phyloP scores from a whole-genome alignment of 2,329 filamentous ascomycete species.

The Monosporascus sp. region DNA sequence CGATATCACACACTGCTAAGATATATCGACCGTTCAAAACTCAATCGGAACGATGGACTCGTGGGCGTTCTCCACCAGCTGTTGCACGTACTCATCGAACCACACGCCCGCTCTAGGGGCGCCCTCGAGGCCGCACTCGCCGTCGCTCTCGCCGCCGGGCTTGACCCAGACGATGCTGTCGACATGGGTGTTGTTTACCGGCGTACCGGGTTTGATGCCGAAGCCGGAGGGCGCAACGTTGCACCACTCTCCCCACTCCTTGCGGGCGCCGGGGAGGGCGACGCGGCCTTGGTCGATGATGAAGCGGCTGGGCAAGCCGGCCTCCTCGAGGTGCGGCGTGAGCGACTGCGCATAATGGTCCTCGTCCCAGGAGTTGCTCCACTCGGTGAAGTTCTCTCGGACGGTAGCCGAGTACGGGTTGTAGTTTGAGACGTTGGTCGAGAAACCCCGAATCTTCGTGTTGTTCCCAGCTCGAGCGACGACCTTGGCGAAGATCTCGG shows the following conservation, averaged over 20 bases:
- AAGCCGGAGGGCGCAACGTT: slow-evolving; percentile 54
- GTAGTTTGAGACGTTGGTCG: slow-evolving; percentile 56
- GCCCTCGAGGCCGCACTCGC: slow-evolving; percentile 46
- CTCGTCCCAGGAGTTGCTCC: slow-evolving; percentile 46
- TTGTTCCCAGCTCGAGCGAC: slow-evolving; percentile 47
- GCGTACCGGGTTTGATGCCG: slow-evolving; percentile 47
- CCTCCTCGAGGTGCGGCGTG: slow-evolving; percentile 50
- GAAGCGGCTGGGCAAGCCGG: slow-evolving; percentile 36
- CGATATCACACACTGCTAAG: too few species aligned
- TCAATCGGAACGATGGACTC: neutral
- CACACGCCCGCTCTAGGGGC: slow-evolving; percentile 66
- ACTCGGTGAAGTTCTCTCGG: slow-evolving; percentile 32
- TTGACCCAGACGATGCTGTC: slow-evolving; percentile 61
- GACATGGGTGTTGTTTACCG: slow-evolving; percentile 45
- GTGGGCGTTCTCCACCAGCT: slow-evolving; percentile 50
- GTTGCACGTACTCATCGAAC: slow-evolving; percentile 58
- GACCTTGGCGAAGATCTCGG: slow-evolving; percentile 39
- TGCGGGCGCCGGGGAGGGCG: slow-evolving; percentile 47
- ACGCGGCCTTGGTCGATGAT: slow-evolving; percentile 26
- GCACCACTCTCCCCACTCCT: slow-evolving; percentile 56
- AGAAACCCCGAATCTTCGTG: slow-evolving; percentile 45
- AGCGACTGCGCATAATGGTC: slow-evolving; percentile 58
- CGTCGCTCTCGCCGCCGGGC: slow-evolving; percentile 47
- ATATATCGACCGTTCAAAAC: too few species aligned
- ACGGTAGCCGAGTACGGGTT: slow-evolving; percentile 40